A percentile compares a stretch with the other conserved stretches of the same genome.
Evolutionary conservation across 331 rosid species (phyloP).

Genomic region (Arachis monticola): DNA sequence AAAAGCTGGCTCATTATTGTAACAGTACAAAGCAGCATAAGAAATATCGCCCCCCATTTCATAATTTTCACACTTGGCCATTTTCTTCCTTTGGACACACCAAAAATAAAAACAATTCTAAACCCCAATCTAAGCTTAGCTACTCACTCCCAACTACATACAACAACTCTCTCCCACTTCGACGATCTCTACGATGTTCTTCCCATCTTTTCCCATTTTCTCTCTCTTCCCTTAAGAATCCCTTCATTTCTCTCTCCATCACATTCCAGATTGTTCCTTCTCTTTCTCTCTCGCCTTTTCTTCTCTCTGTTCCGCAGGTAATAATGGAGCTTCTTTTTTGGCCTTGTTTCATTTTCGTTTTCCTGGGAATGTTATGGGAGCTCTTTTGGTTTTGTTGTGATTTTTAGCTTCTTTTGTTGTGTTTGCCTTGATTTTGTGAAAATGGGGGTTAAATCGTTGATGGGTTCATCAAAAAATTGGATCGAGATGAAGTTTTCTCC

Average conservation of each 20-base stretch:
- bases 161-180: conserved; percentile 37
- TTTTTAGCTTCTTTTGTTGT: conserved; percentile 22
- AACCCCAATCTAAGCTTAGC: conserved; percentile 31
- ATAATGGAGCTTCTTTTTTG: background rate
- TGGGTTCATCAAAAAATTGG: conserved; percentile 26
- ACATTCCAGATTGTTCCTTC: conserved; percentile 30
- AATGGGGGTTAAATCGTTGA: conserved; percentile 31
- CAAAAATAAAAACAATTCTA: background rate
- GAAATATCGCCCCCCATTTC: conserved; percentile 65
- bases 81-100: conserved; percentile 41
- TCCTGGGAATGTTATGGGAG: background rate
- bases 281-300: background rate
- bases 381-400: background rate
- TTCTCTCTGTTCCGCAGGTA: conserved; percentile 33
- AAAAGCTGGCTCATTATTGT: conserved; percentile 56
- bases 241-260: background rate
- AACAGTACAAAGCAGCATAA: conserved; percentile 31
- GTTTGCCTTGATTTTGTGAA: conserved; percentile 27
- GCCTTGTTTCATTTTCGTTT: background rate
- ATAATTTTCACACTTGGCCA: background rate
- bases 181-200: conserved; percentile 83
- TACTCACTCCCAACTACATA: conserved; percentile 36
- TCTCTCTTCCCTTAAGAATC: conserved; percentile 42
- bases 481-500: background rate
- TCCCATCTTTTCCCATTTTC: conserved; percentile 19